Conservation (phyloP, 768 basidiomycete genomes). For the Leccinum disarticulatum region DNA sequence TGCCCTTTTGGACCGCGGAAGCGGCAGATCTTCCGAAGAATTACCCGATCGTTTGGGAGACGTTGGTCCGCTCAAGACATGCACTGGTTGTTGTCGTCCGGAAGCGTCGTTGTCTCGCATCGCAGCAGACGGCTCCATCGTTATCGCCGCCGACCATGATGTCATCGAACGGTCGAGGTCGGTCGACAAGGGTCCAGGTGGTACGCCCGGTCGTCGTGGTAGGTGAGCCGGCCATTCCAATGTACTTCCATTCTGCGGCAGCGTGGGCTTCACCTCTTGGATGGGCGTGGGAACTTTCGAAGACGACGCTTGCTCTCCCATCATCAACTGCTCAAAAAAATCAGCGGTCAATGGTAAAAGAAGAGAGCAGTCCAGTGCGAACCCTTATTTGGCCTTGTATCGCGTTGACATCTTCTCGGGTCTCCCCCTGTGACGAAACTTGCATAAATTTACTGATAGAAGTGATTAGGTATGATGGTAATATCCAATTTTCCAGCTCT, state of each 20-base stretch:
- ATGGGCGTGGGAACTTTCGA: constrained; percentile 13
- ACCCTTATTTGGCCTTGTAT: constrained; percentile 53
- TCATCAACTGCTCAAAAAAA: constrained; percentile 45
- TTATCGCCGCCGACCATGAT: constrained; percentile 6
- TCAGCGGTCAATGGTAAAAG: constrained; percentile 39
- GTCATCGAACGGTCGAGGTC: constrained; percentile 16
- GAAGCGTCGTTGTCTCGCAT: constrained; percentile 17
- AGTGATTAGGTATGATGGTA: constrained; percentile 41
- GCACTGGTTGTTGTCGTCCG: neutral
- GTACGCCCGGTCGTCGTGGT: constrained; percentile 23
- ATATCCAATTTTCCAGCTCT: constrained; percentile 40
- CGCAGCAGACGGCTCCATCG: constrained; percentile 8
- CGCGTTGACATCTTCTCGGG: constrained; percentile 28
- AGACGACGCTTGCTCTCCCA: constrained; percentile 18
- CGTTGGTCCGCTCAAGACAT: constrained; percentile 7
- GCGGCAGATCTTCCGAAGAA: constrained; percentile 33
- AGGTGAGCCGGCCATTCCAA: constrained; percentile 29
- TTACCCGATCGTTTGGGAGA: constrained; percentile 28
- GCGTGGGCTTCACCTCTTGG: constrained; percentile 11
- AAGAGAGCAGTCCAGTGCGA: constrained; percentile 48
- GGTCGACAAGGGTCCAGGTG: constrained; percentile 12
- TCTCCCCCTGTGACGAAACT: constrained; percentile 23
- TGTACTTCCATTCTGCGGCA: constrained; percentile 15
- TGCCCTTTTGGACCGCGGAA: constrained; percentile 37
- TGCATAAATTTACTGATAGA: constrained; percentile 34